Evolutionary conservation across 2,329 filamentous ascomycete species (phyloP).

Genomic region (Verticillium isaacii): DNA sequence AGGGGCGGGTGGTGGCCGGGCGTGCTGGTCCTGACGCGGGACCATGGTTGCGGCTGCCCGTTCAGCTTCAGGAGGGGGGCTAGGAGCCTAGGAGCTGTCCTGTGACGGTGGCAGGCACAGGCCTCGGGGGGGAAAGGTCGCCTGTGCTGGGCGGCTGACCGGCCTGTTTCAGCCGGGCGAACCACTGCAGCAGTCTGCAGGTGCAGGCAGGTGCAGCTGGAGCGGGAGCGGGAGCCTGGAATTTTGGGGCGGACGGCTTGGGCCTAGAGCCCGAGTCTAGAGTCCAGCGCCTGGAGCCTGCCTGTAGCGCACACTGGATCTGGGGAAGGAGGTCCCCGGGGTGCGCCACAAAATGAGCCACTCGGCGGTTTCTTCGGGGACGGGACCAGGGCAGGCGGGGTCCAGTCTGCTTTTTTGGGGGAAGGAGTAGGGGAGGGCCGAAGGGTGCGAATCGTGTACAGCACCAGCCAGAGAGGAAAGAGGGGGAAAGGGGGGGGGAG

Average conservation of each 20-base stretch:
- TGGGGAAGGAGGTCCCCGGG: background rate
- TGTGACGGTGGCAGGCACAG: no score
- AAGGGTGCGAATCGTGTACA: slow-evolving; percentile 1
- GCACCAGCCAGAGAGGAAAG: slow-evolving; percentile 3
- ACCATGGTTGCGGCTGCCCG: slow-evolving; percentile 6
- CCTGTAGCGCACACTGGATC: no score
- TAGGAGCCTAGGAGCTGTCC: no score
- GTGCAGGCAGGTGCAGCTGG: background rate
- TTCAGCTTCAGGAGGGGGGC: background rate
- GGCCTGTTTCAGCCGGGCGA: background rate
- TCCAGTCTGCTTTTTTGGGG: no score
- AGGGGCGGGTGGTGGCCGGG: slow-evolving; percentile 34
- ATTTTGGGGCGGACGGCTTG: background rate
- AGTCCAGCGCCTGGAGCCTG: no score
- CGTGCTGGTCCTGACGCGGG: slow-evolving; percentile 8
- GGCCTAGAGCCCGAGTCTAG: background rate
- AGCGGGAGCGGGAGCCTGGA: no score
- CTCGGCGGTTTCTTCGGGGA: background rate
- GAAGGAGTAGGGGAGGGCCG: background rate
- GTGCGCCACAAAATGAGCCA: background rate
- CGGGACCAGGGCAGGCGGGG: background rate
- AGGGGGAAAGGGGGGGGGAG: background rate
- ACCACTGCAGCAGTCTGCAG: background rate
- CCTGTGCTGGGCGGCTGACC: background rate
- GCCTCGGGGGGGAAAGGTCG: background rate